Conservation (phyloP, 768 basidiomycete species). For the Kwoniella europaea region DNA sequence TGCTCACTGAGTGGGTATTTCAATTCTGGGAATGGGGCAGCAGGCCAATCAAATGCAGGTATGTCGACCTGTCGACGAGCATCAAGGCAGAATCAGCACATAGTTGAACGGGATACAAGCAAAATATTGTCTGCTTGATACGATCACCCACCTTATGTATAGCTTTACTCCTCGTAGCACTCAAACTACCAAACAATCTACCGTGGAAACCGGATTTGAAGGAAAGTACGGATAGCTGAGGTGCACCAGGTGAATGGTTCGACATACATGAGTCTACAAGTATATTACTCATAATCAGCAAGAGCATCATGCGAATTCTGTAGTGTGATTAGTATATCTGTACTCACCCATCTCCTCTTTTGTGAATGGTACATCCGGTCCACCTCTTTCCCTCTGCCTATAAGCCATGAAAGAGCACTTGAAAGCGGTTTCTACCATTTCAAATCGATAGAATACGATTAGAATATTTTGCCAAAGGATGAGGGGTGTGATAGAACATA, state of each 20-base stretch:
- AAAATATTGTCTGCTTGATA: not conserved
- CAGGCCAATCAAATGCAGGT: conserved; percentile 61
- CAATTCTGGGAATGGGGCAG: conserved; percentile 58
- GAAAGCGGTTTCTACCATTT: conserved; percentile 57
- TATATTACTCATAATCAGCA: not conserved
- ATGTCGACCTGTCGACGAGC: conserved; percentile 54
- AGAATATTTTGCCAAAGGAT: too few species aligned
- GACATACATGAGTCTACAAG: conserved; percentile 57
- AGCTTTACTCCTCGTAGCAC: conserved; percentile 59
- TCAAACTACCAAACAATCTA: conserved; percentile 59
- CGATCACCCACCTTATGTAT: conserved; percentile 58
- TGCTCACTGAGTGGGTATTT: conserved; percentile 60
- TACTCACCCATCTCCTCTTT: conserved; percentile 54
- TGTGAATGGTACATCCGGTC: conserved; percentile 43
- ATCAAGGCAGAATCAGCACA: not conserved
- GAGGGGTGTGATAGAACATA: not conserved
- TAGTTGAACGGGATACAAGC: not conserved
- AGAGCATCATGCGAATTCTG: too few species aligned
- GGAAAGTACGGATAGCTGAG: conserved; percentile 58
- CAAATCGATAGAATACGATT: too few species aligned
- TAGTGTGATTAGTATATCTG: not conserved
- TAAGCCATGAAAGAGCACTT: conserved; percentile 60
- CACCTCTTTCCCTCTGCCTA: conserved; percentile 51
- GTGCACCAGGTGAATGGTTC: conserved; percentile 59
- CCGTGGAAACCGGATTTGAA: conserved; percentile 61